Conservation (phyloP, 495 filamentous ascomycete species). For the Darksidea phi region DNA sequence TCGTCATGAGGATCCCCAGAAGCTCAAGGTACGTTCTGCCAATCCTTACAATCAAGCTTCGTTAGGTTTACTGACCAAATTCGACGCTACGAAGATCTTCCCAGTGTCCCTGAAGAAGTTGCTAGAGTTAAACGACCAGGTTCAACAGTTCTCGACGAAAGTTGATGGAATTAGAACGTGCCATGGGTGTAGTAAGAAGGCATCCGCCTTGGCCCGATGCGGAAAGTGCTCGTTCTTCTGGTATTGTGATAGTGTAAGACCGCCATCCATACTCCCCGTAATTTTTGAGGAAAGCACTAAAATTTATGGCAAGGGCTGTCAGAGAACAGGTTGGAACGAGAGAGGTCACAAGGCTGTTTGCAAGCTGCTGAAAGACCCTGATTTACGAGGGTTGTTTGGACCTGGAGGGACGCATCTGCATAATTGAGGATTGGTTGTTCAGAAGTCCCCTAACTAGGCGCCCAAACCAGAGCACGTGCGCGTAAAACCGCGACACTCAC, state of each 20-base stretch:
- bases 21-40: slow-evolving; percentile 38
- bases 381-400: slow-evolving; percentile 34
- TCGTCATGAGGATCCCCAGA: slow-evolving; percentile 36
- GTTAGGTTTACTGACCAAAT: slow-evolving; percentile 11
- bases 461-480: too few relatives aligned
- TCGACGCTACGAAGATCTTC: slow-evolving; percentile 34
- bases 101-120: slow-evolving; percentile 40
- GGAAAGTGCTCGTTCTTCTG: slow-evolving; percentile 39
- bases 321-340: slow-evolving; percentile 43
- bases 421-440: too few relatives aligned
- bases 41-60: slow-evolving; percentile 16
- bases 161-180: slow-evolving; percentile 30
- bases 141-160: slow-evolving; percentile 40
- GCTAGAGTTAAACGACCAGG: slow-evolving; percentile 39
- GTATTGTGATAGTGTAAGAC: slow-evolving; percentile 42
- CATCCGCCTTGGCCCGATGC: slow-evolving; percentile 32
- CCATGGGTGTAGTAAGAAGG: slow-evolving; percentile 39
- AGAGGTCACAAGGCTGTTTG: slow-evolving; percentile 44
- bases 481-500: too few relatives aligned
- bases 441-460: too few relatives aligned
- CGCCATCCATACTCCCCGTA: slow-evolving; percentile 19
- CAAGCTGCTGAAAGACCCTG: slow-evolving; percentile 43
- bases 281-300: slow-evolving; percentile 29
- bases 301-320: slow-evolving; percentile 37
- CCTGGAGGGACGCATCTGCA: too few relatives aligned